These are phyloP conservation scores for Mycena galericulata DNA, from an alignment of 768 basidiomycete genomes.

Conservation along the genomic window DNA sequence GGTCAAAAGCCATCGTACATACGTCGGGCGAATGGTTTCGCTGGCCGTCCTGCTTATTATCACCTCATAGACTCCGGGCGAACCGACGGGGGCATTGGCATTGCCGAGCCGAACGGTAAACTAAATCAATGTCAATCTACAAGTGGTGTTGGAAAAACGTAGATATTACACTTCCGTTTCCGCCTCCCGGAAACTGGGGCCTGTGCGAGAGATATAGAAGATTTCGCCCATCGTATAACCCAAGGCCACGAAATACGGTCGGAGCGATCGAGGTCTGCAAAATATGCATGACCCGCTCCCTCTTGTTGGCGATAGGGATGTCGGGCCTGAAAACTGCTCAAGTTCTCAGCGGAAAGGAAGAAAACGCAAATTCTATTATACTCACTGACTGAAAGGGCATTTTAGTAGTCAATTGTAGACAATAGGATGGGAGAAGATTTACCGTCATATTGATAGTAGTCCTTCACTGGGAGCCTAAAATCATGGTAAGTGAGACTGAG, in stretches of 20 bases:
- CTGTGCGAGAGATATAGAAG: constrained; percentile 53
- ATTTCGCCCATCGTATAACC: constrained; percentile 59
- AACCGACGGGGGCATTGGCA: constrained; percentile 26
- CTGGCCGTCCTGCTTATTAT: constrained; percentile 53
- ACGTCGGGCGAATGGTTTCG: constrained; percentile 52
- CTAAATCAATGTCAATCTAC: constrained; percentile 36
- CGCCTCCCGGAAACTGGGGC: constrained; percentile 45
- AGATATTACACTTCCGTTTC: constrained; percentile 37
- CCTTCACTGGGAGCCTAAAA: constrained; percentile 41
- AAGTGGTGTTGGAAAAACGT: background rate
- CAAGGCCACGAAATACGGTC: constrained; percentile 52
- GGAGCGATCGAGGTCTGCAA: constrained; percentile 54
- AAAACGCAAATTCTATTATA: background rate
- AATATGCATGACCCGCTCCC: constrained; percentile 49
- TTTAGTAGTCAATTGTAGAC: background rate
- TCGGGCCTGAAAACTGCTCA: constrained; percentile 40
- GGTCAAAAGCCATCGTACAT: constrained; percentile 17
- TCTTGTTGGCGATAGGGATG: constrained; percentile 37
- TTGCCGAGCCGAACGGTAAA: constrained; percentile 50
- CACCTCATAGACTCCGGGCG: constrained; percentile 47
- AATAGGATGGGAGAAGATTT: constrained; percentile 1
- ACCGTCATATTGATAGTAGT: constrained; percentile 48
- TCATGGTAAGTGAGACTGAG: background rate
- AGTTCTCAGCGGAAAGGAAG: background rate
- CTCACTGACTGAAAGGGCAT: constrained; percentile 25